Base-by-base conservation (phyloP, 148 eudicot genomes). In the Amaranthus cruentus region DNA sequence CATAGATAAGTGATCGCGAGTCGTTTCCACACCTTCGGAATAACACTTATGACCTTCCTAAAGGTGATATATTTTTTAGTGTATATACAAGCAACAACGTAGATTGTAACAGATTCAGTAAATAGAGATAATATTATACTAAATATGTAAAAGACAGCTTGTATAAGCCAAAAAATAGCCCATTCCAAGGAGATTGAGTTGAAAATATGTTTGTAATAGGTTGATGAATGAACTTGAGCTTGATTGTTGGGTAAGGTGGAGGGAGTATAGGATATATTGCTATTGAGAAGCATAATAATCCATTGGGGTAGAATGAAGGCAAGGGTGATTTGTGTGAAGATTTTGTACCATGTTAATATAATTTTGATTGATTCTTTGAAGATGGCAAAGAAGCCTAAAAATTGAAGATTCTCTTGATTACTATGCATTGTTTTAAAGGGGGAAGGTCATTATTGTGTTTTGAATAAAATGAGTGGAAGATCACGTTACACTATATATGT, bases 391-490 rank as follows among this genome's bases (percentile, higher is more conserved):
- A 82, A 82, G 18, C 84, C 81, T n/a, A 82, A 75, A 66, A 75
- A 71, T 74, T 81, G 84, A 70, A 81, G 77, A 72, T 81, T 78
- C 69, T 81, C 84, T 78, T 77, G 84, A 50, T 81, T 81, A 57
- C 15, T 10, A 5, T 56, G 5, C 59, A 56, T 56, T 28, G 38
- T 28, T 28, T 28, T 28, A 0, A 28, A 28, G 38, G 38, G 38
- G 38, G 38, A 28, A 28, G 38, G 2, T 28, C 38, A 28, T 28
- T 28, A 28, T 28, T 28, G 38, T 28, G 38, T 28, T 28, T 28
- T 28, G 38, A 28, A 28, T 28, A 28, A 0, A 28, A 28, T 28
- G 38, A 28, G 2, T 28, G 38, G 2, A 28, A 28, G 38, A 28
- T 28, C 38, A 28, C 38, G 38, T 28, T 28, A 28, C 38, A 28